Evolutionary conservation across 2,329 filamentous ascomycete genomes (phyloP).

Genomic region (Rosellinia necatrix): DNA sequence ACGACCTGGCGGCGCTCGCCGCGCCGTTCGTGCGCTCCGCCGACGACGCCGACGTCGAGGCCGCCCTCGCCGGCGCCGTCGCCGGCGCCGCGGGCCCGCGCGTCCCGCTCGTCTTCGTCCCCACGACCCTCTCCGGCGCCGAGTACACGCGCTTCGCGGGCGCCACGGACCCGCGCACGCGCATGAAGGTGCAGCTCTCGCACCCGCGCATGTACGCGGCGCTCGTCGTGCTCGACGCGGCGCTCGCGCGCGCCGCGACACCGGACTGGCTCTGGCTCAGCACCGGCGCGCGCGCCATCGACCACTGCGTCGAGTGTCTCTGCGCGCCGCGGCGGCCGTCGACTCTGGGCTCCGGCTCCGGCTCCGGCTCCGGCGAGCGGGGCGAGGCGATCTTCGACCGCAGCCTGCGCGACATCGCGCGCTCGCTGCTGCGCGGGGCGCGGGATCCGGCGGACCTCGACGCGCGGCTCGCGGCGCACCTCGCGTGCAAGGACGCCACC

Average conservation of each 20-base stretch:
- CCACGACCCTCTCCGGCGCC: slow-evolving; percentile 47
- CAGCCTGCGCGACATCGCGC: slow-evolving; percentile 4
- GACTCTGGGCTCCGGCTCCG: slow-evolving; percentile 5
- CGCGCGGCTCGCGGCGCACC: slow-evolving; percentile 27
- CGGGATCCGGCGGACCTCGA: slow-evolving; percentile 27
- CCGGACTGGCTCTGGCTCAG: slow-evolving; percentile 32
- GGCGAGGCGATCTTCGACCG: background rate
- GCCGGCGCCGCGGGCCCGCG: slow-evolving; percentile 31
- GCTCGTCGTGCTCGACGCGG: slow-evolving; percentile 30
- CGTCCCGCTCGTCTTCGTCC: slow-evolving; percentile 46
- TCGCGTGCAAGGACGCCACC: slow-evolving; percentile 13
- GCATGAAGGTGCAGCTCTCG: slow-evolving; percentile 28
- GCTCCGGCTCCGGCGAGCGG: no score
- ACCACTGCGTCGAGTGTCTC: slow-evolving; percentile 29
- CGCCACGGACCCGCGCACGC: slow-evolving; percentile 41
- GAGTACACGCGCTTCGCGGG: slow-evolving; percentile 48
- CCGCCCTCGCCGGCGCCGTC: slow-evolving; percentile 6
- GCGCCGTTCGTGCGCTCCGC: slow-evolving; percentile 22
- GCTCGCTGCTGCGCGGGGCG: slow-evolving; percentile 13
- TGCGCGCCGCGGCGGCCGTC: slow-evolving; percentile 20
- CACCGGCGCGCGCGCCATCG: slow-evolving; percentile 31
- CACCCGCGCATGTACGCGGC: slow-evolving; percentile 28
- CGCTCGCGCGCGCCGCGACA: slow-evolving; percentile 29
- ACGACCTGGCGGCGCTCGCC: slow-evolving; percentile 17
- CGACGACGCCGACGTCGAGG: background rate